Base-by-base conservation (phyloP, 139 green algal genomes). In the Nannochloris sp. region DNA sequence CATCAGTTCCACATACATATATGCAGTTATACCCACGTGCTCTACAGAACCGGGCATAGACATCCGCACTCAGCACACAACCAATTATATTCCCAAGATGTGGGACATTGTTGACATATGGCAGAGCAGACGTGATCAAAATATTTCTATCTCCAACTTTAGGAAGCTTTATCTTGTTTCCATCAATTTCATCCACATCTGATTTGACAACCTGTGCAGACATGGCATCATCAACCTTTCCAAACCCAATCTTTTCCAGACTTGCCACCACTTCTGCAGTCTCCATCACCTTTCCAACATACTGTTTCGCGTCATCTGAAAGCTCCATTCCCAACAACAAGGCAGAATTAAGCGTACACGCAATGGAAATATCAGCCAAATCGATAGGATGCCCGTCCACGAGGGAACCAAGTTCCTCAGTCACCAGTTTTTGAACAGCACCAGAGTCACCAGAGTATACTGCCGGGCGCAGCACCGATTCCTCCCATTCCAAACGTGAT, bases 71-170 rank as follows among this genome's bases (percentile, higher is more conserved):
- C n/a, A 98, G 76, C 48, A 98, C 92, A 68, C 89, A 96, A 36
- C 91, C 92, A 48, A 98, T 96, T 76, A 98, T 97, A 86, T 98
- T 98, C 56, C 92, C 92, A 53, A 98, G 81, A 69, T 98, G 92
- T 0, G 92, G 92, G 59, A 97, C 90, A 71, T 98, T 98, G 80
- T 98, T 98, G n/a, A 98, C 92, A 65, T 98, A 98, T 1, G 92
- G 92, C 68, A 98, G 82, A 4, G 92, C 92, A 31, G 73, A 89
- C 4, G 92, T 98, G 75, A 98, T 91, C 16, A 87, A 51, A 14
- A 90, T 62, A 61, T 88, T 88, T 29, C 76, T 70, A 34, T 79
- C 48, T 8, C 79, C 80, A n/a, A 61, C 53, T 27, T 72, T 59
- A 6, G 84, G 84, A 51, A 83, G 67, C 66, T 73, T 76, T 23